These are phyloP conservation scores for Cucurbita pepo DNA, from an alignment of 306 rosid genomes.

Conservation along the genomic window DNA sequence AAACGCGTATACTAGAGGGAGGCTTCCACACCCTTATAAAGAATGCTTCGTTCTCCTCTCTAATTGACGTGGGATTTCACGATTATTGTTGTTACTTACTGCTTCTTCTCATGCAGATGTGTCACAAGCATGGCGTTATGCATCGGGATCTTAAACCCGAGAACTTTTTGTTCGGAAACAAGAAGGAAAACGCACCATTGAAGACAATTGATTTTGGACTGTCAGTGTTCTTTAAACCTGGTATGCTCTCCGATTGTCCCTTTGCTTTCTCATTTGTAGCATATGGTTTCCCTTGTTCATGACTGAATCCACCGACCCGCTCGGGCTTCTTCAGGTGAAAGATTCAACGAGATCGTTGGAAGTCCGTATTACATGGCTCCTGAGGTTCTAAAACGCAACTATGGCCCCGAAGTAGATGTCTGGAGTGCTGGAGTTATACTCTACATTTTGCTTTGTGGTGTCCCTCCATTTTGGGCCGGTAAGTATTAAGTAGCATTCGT, in stretches of 20 bases:
- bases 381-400: slow-evolving; percentile 69
- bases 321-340: slow-evolving; percentile 41
- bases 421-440: slow-evolving; percentile 99
- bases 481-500: neutral
- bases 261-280: neutral
- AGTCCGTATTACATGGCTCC: slow-evolving; percentile 99
- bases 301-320: neutral
- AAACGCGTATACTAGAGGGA: no score
- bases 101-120: slow-evolving; percentile 27
- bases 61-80: no score
- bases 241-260: slow-evolving; percentile 20
- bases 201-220: slow-evolving; percentile 94
- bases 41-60: no score
- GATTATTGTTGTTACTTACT: neutral
- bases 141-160: slow-evolving; percentile 96
- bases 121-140: slow-evolving; percentile 93
- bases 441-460: slow-evolving; percentile 88
- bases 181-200: slow-evolving; percentile 67
- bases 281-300: neutral
- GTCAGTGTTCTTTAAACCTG: slow-evolving; percentile 83
- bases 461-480: slow-evolving; percentile 99
- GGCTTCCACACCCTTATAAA: no score
- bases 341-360: slow-evolving; percentile 82
- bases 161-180: slow-evolving; percentile 81
- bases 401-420: slow-evolving; percentile 87